Evolutionary conservation across 352 stramenopile species (phyloP).

Genomic region (Phytophthora constricta): DNA sequence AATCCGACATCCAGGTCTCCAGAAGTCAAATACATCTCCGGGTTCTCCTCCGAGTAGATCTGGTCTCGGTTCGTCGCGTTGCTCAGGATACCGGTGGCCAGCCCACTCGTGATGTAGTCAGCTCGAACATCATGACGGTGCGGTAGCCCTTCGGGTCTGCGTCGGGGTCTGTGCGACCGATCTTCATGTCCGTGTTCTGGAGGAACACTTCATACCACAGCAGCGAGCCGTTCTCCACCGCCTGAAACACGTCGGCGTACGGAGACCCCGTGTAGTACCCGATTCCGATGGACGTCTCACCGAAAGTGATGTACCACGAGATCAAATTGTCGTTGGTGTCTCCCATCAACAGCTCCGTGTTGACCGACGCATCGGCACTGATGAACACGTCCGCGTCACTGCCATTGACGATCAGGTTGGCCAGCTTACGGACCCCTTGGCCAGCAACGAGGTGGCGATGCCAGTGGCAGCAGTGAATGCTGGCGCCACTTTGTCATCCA

Average conservation of each 20-base stretch:
- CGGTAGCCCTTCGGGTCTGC: slow-evolving; percentile 42
- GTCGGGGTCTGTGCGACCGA: slow-evolving; percentile 39
- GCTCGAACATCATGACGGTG: slow-evolving; percentile 45
- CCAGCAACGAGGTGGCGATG: slow-evolving; percentile 34
- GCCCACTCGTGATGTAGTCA: slow-evolving; percentile 37
- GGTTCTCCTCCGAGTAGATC: slow-evolving; percentile 44
- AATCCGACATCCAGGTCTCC: slow-evolving; percentile 42
- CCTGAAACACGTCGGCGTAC: slow-evolving; percentile 34
- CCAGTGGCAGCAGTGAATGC: slow-evolving; percentile 39
- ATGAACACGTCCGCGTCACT: slow-evolving; percentile 43
- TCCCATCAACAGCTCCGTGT: slow-evolving; percentile 39
- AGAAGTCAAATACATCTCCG: slow-evolving; percentile 35
- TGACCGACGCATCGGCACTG: slow-evolving; percentile 41
- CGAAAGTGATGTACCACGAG: slow-evolving; percentile 44
- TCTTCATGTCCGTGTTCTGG: slow-evolving; percentile 37
- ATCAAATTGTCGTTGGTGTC: slow-evolving; percentile 37
- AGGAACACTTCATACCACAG: slow-evolving; percentile 37
- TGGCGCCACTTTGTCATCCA: slow-evolving; percentile 33
- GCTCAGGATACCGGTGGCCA: slow-evolving; percentile 30
- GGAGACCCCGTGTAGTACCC: slow-evolving; percentile 36
- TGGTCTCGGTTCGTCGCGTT: slow-evolving; percentile 43
- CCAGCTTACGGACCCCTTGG: slow-evolving; percentile 44
- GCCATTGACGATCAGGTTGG: slow-evolving; percentile 38
- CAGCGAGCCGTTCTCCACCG: slow-evolving; percentile 38
- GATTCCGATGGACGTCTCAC: slow-evolving; percentile 35